Percentiles rank a stretch among this genome's conserved stretches.
Evolutionary conservation across 108 stramenopile species (phyloP).

Genomic region (Cyclostephanos tholiformis): DNA sequence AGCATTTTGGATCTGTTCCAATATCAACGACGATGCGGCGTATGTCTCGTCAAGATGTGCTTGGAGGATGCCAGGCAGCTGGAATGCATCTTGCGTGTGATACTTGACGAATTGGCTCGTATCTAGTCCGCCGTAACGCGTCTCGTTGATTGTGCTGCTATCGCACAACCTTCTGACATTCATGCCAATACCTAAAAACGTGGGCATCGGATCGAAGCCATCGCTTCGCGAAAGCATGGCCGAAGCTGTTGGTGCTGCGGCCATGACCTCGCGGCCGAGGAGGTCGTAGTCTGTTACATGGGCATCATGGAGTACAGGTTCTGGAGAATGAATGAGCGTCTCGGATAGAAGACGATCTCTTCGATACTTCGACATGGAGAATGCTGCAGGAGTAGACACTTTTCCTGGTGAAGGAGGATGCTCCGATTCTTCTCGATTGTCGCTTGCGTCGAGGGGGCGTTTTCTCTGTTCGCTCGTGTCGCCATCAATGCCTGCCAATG

Average conservation of each 20-base stretch:
- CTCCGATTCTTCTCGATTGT: background rate
- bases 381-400: background rate
- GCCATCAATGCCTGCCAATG: background rate
- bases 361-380: constrained; percentile 6
- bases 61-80: constrained; percentile 40
- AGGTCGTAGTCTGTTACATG: constrained; percentile 1
- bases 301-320: constrained; percentile 6
- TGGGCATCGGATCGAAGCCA: constrained; percentile 15
- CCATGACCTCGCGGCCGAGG: constrained; percentile 20
- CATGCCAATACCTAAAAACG: background rate
- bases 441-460: background rate
- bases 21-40: constrained; percentile 31
- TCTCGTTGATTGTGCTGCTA: background rate
- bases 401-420: background rate
- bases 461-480: background rate
- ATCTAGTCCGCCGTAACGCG: constrained; percentile 4
- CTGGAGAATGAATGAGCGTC: constrained; percentile 17
- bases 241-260: constrained; percentile 18
- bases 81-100: constrained; percentile 20
- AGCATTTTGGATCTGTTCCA: constrained; percentile 7
- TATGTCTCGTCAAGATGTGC: constrained; percentile 48
- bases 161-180: background rate
- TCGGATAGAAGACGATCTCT: constrained; percentile 5
- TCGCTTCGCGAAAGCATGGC: constrained; percentile 23
- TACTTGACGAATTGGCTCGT: constrained; percentile 5